phyloP scores from a whole-genome alignment of 805 yeast genomes.

The Kuraishia capsulata region DNA sequence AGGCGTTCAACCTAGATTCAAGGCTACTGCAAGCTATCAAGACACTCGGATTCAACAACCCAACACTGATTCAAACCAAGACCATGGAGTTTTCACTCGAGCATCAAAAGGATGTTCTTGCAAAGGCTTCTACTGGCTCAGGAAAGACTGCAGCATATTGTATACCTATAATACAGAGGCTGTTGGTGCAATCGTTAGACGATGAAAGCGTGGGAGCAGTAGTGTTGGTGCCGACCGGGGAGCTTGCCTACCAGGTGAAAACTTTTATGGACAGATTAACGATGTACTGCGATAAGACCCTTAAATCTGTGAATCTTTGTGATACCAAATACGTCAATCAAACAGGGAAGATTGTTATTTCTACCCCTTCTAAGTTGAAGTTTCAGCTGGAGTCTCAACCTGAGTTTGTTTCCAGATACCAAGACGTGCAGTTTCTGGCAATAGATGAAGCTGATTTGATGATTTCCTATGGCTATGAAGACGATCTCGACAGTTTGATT shows the following conservation, averaged over 20 bases:
- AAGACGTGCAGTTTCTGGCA: conserved; percentile 55
- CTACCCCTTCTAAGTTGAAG: conserved; percentile 80
- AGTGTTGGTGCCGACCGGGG: conserved; percentile 87
- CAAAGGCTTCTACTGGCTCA: conserved; percentile 91
- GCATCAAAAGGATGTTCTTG: conserved; percentile 85
- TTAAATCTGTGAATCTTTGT: conserved; percentile 56
- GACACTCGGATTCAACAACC: conserved; percentile 70
- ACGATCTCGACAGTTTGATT: conserved; percentile 65
- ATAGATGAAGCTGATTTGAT: conserved; percentile 95
- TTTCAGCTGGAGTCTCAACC: conserved; percentile 37
- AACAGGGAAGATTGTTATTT: conserved; percentile 70
- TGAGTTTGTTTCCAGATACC: conserved; percentile 38
- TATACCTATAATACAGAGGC: conserved; percentile 76
- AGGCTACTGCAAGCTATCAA: conserved; percentile 78
- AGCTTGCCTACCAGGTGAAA: conserved; percentile 78
- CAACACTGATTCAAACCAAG: conserved; percentile 84
- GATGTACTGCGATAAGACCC: conserved; percentile 58
- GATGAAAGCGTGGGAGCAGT: conserved; percentile 40
- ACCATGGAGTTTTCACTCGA: conserved; percentile 90
- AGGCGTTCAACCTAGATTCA: conserved; percentile 71
- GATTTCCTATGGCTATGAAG: conserved; percentile 82
- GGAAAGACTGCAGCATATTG: conserved; percentile 92
- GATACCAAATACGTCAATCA: conserved; percentile 42
- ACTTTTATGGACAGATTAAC: conserved; percentile 62
- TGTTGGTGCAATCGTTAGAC: conserved; percentile 36